These are phyloP conservation scores for Phascolomyces articulosus DNA, from an alignment of 371 early-diverging fungal species.

Conservation along the genomic window DNA sequence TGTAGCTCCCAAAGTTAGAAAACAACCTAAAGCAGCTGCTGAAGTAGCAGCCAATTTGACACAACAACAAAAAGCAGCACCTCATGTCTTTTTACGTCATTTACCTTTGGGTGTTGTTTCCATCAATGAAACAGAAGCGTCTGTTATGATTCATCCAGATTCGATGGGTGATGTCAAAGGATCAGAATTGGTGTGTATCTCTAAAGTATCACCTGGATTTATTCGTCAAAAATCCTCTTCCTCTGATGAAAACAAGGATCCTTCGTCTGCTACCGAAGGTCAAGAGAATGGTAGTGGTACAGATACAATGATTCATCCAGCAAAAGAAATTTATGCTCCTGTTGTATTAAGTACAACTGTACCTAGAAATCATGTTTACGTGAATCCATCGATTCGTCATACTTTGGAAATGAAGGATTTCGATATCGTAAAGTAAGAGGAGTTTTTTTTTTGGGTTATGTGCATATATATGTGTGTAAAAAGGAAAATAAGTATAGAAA, in stretches of 20 bases:
- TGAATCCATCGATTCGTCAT: slow-evolving; percentile 42
- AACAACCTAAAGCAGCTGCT: slow-evolving; percentile 21
- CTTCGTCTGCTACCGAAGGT: not conserved
- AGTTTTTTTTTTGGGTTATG: too few relatives aligned
- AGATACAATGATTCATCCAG: slow-evolving; percentile 21
- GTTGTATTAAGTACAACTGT: slow-evolving; percentile 35
- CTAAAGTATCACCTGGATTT: slow-evolving; percentile 28
- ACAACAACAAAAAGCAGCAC: slow-evolving; percentile 23
- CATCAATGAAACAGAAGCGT: not conserved
- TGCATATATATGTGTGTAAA: too few relatives aligned
- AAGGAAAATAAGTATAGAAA: too few relatives aligned
- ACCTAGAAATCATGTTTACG: slow-evolving; percentile 53
- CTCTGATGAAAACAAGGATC: slow-evolving; percentile 4
- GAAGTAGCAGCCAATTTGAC: slow-evolving; percentile 16
- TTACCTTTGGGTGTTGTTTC: slow-evolving; percentile 8
- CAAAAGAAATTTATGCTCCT: slow-evolving; percentile 39
- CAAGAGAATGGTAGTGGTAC: slow-evolving; percentile 20
- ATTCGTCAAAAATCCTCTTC: slow-evolving; percentile 8
- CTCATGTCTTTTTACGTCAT: slow-evolving; percentile 28
- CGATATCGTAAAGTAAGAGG: slow-evolving; percentile 47
- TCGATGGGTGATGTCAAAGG: slow-evolving; percentile 17
- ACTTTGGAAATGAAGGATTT: slow-evolving; percentile 49
- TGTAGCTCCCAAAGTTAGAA: slow-evolving; percentile 76
- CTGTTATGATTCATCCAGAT: slow-evolving; percentile 28
- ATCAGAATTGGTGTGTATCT: slow-evolving; percentile 20